Evolutionary conservation across 257 asterid species (phyloP).

Genomic region (Capsicum pubescens): DNA sequence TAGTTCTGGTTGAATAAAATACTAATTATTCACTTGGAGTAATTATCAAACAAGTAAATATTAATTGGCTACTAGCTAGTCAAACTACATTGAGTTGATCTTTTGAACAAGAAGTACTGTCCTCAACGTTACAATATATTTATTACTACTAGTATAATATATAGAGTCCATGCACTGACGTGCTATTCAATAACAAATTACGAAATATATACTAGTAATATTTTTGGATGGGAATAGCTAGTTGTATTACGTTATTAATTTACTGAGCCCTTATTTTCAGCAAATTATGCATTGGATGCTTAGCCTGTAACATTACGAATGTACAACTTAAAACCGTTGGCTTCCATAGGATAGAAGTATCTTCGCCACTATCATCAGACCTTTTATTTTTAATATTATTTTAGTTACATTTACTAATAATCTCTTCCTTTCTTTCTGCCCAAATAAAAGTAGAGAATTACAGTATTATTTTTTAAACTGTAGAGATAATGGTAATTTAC

Average conservation of each 20-base stretch:
- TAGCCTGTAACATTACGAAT: constrained; percentile 5
- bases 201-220: not conserved
- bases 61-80: not conserved
- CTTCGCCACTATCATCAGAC: not conserved
- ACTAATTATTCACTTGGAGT: not conserved
- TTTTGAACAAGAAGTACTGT: not conserved
- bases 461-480: too few relatives aligned
- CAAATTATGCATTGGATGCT: not conserved
- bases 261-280: not conserved
- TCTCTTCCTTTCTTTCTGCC: too few relatives aligned
- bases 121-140: not conserved
- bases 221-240: not conserved
- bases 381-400: not conserved
- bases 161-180: not conserved
- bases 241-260: not conserved
- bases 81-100: not conserved
- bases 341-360: not conserved
- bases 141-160: not conserved
- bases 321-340: not conserved
- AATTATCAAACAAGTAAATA: not conserved
- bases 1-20: not conserved
- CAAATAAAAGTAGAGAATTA: too few relatives aligned
- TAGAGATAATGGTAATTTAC: too few relatives aligned
- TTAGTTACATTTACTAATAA: not conserved
- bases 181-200: not conserved